Conservation (phyloP, 306 rosid genomes). For the Castanea crenata region DNA sequence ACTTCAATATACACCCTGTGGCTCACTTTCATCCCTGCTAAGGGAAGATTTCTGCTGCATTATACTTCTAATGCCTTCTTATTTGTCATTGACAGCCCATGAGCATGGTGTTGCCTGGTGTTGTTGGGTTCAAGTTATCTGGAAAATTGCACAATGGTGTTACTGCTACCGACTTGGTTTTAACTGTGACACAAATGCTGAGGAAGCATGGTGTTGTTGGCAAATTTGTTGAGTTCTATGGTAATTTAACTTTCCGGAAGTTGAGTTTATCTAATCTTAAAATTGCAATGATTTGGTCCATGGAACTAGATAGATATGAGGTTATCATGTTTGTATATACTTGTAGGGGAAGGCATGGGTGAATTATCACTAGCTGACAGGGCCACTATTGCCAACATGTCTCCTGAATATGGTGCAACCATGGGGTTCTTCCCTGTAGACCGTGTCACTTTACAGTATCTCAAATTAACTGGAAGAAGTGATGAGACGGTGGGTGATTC, state of each 20-base stretch:
- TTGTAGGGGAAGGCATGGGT: constrained; percentile 89
- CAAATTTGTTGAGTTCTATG: constrained; percentile 92
- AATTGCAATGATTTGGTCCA: background rate
- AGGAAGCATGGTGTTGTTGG: constrained; percentile 97
- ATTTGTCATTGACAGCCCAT: constrained; percentile 62
- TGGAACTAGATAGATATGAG: background rate
- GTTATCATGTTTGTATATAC: constrained; percentile 30
- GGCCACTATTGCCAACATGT: constrained; percentile 99
- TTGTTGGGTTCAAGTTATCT: constrained; percentile 86
- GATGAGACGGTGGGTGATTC: constrained; percentile 76
- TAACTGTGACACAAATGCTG: constrained; percentile 87
- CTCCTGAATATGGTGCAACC: constrained; percentile 99
- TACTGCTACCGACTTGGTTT: constrained; percentile 92
- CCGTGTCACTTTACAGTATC: constrained; percentile 92
- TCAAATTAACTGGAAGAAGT: constrained; percentile 88
- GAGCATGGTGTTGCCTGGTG: constrained; percentile 99
- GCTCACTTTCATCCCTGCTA: constrained; percentile 11
- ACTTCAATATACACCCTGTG: background rate
- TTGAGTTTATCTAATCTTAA: background rate
- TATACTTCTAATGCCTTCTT: constrained; percentile 23
- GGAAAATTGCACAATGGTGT: constrained; percentile 79
- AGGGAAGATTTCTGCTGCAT: constrained; percentile 15
- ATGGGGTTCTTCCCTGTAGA: constrained; percentile 99
- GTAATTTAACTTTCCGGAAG: constrained; percentile 34
- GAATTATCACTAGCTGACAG: constrained; percentile 89